Evolutionary conservation across 208 protist species (phyloP).

Genomic region (Leishmania amazonensis): DNA sequence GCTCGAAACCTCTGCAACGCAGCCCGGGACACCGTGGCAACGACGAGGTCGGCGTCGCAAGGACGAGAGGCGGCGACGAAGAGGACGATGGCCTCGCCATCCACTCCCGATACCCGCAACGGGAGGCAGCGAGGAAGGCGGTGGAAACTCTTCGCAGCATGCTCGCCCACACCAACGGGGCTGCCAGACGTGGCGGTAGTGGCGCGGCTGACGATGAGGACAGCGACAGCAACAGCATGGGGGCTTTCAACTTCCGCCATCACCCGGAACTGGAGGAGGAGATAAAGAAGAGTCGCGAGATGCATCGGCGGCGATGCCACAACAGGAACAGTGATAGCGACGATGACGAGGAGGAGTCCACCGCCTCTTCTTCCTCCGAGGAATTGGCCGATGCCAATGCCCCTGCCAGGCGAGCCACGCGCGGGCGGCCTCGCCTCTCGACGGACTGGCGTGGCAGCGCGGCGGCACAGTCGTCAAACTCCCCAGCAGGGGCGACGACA

Average conservation of each 20-base stretch:
- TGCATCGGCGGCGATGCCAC: neutral
- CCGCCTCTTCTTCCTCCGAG: neutral
- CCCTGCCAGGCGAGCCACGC: too few relatives aligned
- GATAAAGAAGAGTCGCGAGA: constrained; percentile 2
- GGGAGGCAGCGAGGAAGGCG: constrained; percentile 63
- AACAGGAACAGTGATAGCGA: neutral
- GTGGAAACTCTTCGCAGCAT: constrained; percentile 54
- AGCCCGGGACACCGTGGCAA: neutral
- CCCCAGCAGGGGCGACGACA: neutral
- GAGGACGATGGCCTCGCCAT: constrained; percentile 33
- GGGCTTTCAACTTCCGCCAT: constrained; percentile 40
- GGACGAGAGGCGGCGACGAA: neutral
- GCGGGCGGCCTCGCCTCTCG: neutral
- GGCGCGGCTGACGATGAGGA: constrained; percentile 17
- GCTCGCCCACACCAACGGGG: constrained; percentile 24
- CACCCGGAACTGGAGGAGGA: constrained; percentile 37
- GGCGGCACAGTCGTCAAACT: neutral
- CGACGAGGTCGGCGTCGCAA: neutral
- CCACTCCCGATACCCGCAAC: constrained; percentile 58
- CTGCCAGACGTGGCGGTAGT: neutral
- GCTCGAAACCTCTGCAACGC: constrained; percentile 2
- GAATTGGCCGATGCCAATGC: neutral
- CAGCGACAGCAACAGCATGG: constrained; percentile 27
- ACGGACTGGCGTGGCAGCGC: too few relatives aligned
- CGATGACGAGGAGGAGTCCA: constrained; percentile 2